A percentile compares a stretch with the other conserved stretches of the same genome.
These are phyloP conservation scores for Lathyrus aphaca DNA, from an alignment of 306 rosid genomes.

Conservation along the genomic window DNA sequence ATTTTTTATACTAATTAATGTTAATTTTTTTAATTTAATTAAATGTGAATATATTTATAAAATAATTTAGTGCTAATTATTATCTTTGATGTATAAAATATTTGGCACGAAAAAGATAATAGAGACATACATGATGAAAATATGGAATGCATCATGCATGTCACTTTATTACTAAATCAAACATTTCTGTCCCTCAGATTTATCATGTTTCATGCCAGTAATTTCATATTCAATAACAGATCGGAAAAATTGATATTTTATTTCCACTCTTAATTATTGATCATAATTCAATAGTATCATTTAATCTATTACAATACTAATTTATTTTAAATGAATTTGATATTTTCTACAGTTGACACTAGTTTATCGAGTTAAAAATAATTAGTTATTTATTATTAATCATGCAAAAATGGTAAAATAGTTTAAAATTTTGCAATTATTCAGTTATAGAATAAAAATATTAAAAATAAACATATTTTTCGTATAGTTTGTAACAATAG, in stretches of 20 bases:
- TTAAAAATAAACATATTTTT: not conserved
- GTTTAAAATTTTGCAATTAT: no score
- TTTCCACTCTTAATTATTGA: not conserved
- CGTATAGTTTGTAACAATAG: no score
- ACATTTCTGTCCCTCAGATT: not conserved
- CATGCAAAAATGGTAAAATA: no score
- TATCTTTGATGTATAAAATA: not conserved
- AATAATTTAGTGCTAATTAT: not conserved
- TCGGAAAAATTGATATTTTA: not conserved
- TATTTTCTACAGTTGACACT: no score
- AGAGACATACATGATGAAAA: not conserved
- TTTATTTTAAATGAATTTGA: no score
- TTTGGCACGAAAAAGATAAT: not conserved
- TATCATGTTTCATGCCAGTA: not conserved
- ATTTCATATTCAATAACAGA: not conserved
- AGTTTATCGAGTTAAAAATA: no score
- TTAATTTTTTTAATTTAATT: not conserved
- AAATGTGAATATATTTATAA: not conserved
- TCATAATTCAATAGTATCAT: not conserved
- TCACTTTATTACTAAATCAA: slow-evolving; percentile 6
- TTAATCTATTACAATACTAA: no score
- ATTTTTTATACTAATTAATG: not conserved
- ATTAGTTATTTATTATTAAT: no score
- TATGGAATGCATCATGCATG: not conserved
- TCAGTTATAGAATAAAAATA: not conserved